Conservation (phyloP, 2,329 filamentous ascomycete species). For the Sarocladium oryzae region DNA sequence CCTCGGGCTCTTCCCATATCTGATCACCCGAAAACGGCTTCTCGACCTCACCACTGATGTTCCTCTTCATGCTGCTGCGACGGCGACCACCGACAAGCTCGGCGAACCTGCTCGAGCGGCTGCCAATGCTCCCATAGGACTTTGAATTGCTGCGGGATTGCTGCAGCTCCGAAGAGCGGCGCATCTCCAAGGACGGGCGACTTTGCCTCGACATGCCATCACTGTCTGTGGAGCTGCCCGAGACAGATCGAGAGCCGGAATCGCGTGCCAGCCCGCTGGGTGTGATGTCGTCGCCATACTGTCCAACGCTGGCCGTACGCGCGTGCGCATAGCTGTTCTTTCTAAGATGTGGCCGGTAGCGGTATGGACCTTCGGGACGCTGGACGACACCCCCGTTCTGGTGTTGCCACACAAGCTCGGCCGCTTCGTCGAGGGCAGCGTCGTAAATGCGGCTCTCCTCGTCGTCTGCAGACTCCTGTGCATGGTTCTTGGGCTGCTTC, state of each 20-base stretch:
- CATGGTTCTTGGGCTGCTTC: constrained; percentile 17
- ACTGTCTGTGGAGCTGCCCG: constrained; percentile 45
- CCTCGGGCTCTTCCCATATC: constrained; percentile 83
- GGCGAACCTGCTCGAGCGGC: constrained; percentile 27
- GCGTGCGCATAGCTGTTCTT: constrained; percentile 67
- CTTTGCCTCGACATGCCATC: constrained; percentile 31
- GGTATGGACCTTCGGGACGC: constrained; percentile 58
- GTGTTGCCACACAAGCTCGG: constrained; percentile 73
- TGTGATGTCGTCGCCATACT: constrained; percentile 39
- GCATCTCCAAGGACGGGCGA: constrained; percentile 20
- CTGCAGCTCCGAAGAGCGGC: constrained; percentile 9
- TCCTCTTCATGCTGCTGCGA: constrained; percentile 61
- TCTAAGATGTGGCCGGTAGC: constrained; percentile 61
- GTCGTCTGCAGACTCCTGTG: constrained; percentile 17
- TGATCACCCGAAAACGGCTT: constrained; percentile 68
- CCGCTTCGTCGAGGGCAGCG: constrained; percentile 69
- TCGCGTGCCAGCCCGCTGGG: constrained; percentile 41
- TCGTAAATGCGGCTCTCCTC: constrained; percentile 61
- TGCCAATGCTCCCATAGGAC: constrained; percentile 33
- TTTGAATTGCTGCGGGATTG: constrained; percentile 24
- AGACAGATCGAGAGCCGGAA: constrained; percentile 37
- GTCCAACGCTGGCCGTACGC: constrained; percentile 52
- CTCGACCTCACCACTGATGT: constrained; percentile 61
- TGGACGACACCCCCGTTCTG: constrained; percentile 48
- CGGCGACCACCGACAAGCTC: constrained; percentile 34